Percentiles rank a stretch among this genome's conserved stretches.
phyloP scores from a whole-genome alignment of 257 asterid genomes.

The Salvia hispanica region DNA sequence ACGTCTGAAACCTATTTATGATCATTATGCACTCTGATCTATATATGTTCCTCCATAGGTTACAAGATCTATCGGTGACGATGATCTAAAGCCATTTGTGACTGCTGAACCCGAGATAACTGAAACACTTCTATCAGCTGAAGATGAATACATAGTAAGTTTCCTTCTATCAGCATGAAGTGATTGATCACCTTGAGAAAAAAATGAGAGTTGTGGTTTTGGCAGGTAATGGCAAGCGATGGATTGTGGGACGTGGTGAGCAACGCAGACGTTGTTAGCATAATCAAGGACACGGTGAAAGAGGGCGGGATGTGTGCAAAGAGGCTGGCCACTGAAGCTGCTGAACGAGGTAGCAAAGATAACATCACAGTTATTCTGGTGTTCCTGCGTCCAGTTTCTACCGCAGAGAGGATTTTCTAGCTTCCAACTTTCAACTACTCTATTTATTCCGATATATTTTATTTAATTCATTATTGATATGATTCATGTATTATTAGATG shows the following conservation, averaged over 20 bases:
- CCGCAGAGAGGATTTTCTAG: slow-evolving; percentile 90
- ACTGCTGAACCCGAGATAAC: slow-evolving; percentile 96
- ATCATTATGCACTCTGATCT: too few species aligned
- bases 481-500: too few species aligned
- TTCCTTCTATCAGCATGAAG: neutral
- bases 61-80: slow-evolving; percentile 95
- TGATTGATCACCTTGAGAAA: neutral
- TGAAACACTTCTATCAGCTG: slow-evolving; percentile 57
- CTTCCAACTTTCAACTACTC: slow-evolving; percentile 2
- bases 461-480: too few species aligned
- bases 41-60: too few species aligned
- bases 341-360: slow-evolving; percentile 84
- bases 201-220: neutral
- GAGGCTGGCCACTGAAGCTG: slow-evolving; percentile 88
- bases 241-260: slow-evolving; percentile 94
- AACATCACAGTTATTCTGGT: slow-evolving; percentile 81
- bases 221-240: slow-evolving; percentile 93
- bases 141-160: slow-evolving; percentile 85
- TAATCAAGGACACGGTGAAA: slow-evolving; percentile 86
- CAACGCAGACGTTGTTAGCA: slow-evolving; percentile 65
- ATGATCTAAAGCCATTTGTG: slow-evolving; percentile 94
- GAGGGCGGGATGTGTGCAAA: slow-evolving; percentile 95
- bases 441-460: too few species aligned
- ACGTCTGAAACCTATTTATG: neutral
- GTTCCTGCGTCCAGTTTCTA: slow-evolving; percentile 82